These are phyloP conservation scores for Trapa incisa DNA, from an alignment of 345 rosid genomes.

Conservation along the genomic window DNA sequence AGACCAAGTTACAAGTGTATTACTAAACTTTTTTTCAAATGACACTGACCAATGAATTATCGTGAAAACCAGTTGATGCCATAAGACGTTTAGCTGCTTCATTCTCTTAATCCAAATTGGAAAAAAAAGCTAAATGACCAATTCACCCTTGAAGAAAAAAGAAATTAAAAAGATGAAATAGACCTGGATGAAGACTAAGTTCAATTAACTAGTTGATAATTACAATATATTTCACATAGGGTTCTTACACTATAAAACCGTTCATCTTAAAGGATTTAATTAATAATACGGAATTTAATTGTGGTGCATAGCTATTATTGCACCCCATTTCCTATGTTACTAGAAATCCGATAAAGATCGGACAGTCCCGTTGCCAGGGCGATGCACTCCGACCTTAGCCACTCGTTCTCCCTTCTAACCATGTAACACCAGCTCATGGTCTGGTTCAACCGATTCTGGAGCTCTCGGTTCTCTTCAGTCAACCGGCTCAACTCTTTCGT, in stretches of 20 bases:
- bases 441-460: conserved; percentile 27
- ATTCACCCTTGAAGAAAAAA: too few species aligned
- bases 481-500: conserved; percentile 36
- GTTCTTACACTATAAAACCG: neutral
- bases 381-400: conserved; percentile 37
- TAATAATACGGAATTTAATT: neutral
- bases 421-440: conserved; percentile 23
- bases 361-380: conserved; percentile 38
- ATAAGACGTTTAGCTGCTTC: too few species aligned
- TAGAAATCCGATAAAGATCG: conserved; percentile 14
- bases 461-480: conserved; percentile 37
- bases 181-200: neutral
- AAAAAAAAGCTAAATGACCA: too few species aligned
- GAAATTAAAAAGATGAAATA: too few species aligned
- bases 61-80: too few species aligned
- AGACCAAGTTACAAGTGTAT: too few species aligned
- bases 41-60: too few species aligned
- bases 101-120: too few species aligned
- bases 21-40: too few species aligned
- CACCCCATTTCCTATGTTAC: neutral
- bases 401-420: conserved; percentile 40
- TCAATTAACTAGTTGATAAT: too few species aligned
- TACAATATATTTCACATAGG: neutral
- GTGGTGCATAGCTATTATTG: neutral
- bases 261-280: neutral